phyloP scores from a whole-genome alignment of 257 asterid species.

The Sherardia arvensis region DNA sequence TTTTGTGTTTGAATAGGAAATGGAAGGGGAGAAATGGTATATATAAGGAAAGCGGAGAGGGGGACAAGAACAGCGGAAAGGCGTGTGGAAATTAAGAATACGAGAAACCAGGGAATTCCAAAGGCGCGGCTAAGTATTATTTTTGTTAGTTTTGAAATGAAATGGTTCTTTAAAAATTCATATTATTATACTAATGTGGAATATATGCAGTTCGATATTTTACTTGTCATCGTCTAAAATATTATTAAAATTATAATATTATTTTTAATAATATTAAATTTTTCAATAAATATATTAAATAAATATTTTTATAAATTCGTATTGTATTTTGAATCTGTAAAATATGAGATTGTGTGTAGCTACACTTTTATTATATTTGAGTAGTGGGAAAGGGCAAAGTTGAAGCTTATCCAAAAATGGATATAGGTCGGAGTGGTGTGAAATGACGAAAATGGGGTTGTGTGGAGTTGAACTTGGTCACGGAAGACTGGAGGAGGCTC shows the following conservation, averaged over 20 bases:
- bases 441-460: conserved; percentile 30
- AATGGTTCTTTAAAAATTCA: too few relatives aligned
- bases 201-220: too few relatives aligned
- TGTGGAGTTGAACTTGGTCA: conserved; percentile 18
- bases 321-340: too few relatives aligned
- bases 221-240: too few relatives aligned
- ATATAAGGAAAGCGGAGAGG: conserved; percentile 31
- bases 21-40: conserved; percentile 18
- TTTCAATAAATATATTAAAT: too few relatives aligned
- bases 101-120: conserved; percentile 24
- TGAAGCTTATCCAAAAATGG: conserved; percentile 58
- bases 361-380: too few relatives aligned
- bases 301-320: too few relatives aligned
- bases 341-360: too few relatives aligned
- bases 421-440: conserved; percentile 29
- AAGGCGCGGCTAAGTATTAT: conserved; percentile 31
- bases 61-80: conserved; percentile 35
- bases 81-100: conserved; percentile 37
- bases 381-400: conserved; percentile 14
- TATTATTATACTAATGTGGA: too few relatives aligned
- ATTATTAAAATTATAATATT: too few relatives aligned
- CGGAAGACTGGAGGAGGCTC: background rate
- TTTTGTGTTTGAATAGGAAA: conserved; percentile 15
- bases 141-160: background rate
- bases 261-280: background rate